These are phyloP conservation scores for Boletus subparvulus DNA, from an alignment of 768 basidiomycete species.

Conservation along the genomic window DNA sequence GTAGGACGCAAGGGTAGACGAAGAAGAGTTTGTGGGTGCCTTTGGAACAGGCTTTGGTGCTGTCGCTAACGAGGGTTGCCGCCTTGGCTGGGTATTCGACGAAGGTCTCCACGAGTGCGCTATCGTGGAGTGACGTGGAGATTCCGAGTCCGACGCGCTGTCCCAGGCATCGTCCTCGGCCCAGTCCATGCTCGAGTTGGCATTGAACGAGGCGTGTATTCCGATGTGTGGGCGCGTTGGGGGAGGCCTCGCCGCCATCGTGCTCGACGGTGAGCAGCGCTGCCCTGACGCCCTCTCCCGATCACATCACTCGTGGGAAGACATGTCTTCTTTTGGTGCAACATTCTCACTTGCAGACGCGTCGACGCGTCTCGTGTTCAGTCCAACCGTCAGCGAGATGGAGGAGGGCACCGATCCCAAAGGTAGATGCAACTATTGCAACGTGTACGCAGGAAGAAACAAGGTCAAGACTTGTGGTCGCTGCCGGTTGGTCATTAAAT, in stretches of 20 bases:
- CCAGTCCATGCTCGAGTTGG: slow-evolving; percentile 59
- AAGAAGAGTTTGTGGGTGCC: slow-evolving; percentile 48
- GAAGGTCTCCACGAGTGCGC: slow-evolving; percentile 45
- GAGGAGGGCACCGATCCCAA: slow-evolving; percentile 17
- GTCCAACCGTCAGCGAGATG: neutral
- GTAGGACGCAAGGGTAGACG: slow-evolving; percentile 74
- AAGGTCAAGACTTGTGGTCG: slow-evolving; percentile 26
- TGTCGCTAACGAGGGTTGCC: slow-evolving; percentile 34
- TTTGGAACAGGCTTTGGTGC: slow-evolving; percentile 59
- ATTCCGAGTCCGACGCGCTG: slow-evolving; percentile 77
- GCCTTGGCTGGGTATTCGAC: slow-evolving; percentile 23
- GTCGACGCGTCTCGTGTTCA: neutral
- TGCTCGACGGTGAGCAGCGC: slow-evolving; percentile 21
- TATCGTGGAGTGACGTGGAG: slow-evolving; percentile 53
- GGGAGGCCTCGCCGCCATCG: slow-evolving; percentile 60
- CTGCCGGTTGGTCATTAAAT: slow-evolving; percentile 20
- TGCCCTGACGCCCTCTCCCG: neutral
- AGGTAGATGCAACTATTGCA: slow-evolving; percentile 26
- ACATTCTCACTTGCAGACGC: neutral
- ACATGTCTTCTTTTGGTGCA: neutral
- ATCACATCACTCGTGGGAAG: slow-evolving; percentile 11
- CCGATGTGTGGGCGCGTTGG: slow-evolving; percentile 74
- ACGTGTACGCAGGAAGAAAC: slow-evolving; percentile 20
- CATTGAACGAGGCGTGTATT: slow-evolving; percentile 48
- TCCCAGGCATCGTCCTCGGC: slow-evolving; percentile 90